phyloP scores from a whole-genome alignment of 176 grass and related monocot species.

The Oryza glumipatula region DNA sequence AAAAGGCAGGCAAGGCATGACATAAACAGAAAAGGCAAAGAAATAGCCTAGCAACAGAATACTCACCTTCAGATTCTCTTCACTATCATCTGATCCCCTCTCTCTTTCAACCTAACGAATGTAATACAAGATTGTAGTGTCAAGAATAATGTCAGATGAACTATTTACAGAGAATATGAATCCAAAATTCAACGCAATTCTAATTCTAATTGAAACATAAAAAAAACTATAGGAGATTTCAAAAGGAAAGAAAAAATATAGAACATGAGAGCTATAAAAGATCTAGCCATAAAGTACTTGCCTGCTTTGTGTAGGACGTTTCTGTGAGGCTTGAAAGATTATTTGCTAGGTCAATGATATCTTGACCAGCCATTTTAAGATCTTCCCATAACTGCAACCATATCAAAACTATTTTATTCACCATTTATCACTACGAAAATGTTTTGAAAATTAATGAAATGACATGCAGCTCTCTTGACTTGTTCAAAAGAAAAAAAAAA shows the following conservation, averaged over 20 bases:
- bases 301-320: constrained; percentile 60
- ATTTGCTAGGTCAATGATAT: constrained; percentile 69
- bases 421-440: constrained; percentile 5
- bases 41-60: constrained; percentile 21
- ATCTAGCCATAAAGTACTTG: constrained; percentile 40
- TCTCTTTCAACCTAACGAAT: constrained; percentile 52
- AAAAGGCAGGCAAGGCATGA: constrained; percentile 13
- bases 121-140: constrained; percentile 33
- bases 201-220: constrained; percentile 21
- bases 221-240: constrained; percentile 25
- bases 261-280: constrained; percentile 24
- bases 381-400: constrained; percentile 76
- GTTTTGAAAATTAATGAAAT: not conserved
- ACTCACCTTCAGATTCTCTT: constrained; percentile 48
- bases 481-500: not conserved
- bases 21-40: constrained; percentile 31
- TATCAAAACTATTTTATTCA: constrained; percentile 18
- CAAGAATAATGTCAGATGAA: not conserved
- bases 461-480: too few relatives aligned
- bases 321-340: constrained; percentile 83
- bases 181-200: constrained; percentile 11
- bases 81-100: constrained; percentile 35
- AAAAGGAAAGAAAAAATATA: constrained; percentile 7
- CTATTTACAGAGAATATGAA: constrained; percentile 11
- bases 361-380: constrained; percentile 70